Base-by-base conservation (phyloP, 169 alveolate genomes). In the Cryptosporidium sp. region DNA sequence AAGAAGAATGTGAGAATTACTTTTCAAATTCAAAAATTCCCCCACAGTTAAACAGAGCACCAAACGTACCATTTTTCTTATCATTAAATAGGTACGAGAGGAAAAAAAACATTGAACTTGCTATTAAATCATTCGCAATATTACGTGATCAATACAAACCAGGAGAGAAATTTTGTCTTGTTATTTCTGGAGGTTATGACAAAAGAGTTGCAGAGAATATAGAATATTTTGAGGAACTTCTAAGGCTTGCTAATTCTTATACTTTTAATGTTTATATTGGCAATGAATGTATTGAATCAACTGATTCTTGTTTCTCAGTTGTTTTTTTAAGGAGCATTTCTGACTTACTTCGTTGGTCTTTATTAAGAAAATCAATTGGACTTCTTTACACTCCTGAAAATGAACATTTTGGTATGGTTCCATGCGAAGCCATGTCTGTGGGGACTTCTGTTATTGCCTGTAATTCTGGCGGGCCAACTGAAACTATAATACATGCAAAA, bases 361-460 rank as follows among this genome's bases (percentile, higher is more conserved):
- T 96, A 45, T 93, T 97, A 35, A 85, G 91, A 51, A 87, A 92
- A 71, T 93, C 98, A 29, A 85, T 93, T 71, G 96, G 96, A 58
- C 94, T 96, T 39, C 87, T 97, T 33, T 97, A 97, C 91, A 97
- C 99, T 0, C 99, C 99, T 23, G 93, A 92, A 86, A 95, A 96
- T 62, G 99, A 97, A 73, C 99, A 97, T 91, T 97, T 97, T 84
- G 99, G 99, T 37, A 97, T 97, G 35, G 99, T 97, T 7, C 98
- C 98, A 12, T 93, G 96, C 33, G 98, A 96, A 91, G 95, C 97
- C 37, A 96, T 96, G 98, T 93, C 95, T 67, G 93, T 94, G 84
- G 96, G 96, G 18, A 92, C 95, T 14, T 94, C 96, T 45, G 97
- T 96, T 9, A 92, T 97, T 21, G 99, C 99, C 10, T 93, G 96